These are phyloP conservation scores for Calonectria honghensis DNA, from an alignment of 2,329 filamentous ascomycete species.

Conservation along the genomic window DNA sequence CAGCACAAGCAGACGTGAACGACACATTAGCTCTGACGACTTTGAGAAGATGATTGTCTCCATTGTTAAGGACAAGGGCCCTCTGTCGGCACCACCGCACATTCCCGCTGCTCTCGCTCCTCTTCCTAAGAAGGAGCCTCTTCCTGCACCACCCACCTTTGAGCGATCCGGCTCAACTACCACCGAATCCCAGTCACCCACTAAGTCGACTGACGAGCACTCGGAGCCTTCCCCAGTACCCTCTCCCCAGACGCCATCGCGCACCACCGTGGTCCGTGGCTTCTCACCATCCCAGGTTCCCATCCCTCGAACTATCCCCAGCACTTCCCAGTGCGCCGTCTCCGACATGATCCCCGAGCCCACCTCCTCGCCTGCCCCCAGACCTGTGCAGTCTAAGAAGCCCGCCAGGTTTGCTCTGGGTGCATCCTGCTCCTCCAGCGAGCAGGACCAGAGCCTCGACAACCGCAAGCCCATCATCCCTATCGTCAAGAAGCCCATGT, in stretches of 20 bases:
- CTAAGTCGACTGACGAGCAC: constrained; percentile 74
- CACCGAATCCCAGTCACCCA: constrained; percentile 67
- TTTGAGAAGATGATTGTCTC: constrained; percentile 95
- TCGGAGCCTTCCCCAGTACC: constrained; percentile 56
- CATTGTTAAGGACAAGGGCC: constrained; percentile 90
- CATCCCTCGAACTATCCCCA: constrained; percentile 64
- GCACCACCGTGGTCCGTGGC: constrained; percentile 81
- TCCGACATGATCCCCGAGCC: constrained; percentile 78
- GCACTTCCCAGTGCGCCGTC: constrained; percentile 70
- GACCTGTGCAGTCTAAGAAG: constrained; percentile 81
- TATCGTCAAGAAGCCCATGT: constrained; percentile 64
- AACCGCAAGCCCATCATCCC: constrained; percentile 59
- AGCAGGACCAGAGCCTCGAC: constrained; percentile 70
- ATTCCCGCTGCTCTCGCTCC: constrained; percentile 58
- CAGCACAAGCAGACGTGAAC: constrained; percentile 81
- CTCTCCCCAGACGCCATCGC: constrained; percentile 55
- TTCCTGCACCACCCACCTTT: constrained; percentile 57
- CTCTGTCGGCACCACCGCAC: constrained; percentile 66
- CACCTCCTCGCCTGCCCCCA: constrained; percentile 73
- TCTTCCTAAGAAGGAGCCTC: constrained; percentile 66
- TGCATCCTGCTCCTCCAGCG: constrained; percentile 85
- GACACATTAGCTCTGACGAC: constrained; percentile 94
- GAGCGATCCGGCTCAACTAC: constrained; percentile 67
- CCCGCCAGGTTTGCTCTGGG: constrained; percentile 82
- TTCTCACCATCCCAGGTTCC: constrained; percentile 86